Percentiles rank a stretch among this genome's conserved stretches.
phyloP scores from a whole-genome alignment of 345 rosid genomes.

The Sisymbrium altissimum region DNA sequence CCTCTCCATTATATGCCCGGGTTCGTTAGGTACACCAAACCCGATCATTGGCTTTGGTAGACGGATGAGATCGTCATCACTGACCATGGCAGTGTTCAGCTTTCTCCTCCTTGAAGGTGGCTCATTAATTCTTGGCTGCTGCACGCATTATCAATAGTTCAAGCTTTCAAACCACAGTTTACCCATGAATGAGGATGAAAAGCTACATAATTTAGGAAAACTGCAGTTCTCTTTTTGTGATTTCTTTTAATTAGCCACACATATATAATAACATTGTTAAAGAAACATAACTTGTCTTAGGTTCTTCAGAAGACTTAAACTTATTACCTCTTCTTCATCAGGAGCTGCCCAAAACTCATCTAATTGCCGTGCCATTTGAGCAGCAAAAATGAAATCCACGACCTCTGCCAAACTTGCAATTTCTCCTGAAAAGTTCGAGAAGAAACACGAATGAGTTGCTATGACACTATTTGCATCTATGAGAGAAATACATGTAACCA shows the following conservation, averaged over 20 bases:
- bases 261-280: neutral
- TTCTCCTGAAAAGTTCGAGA: conserved; percentile 1
- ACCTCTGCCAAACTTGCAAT: conserved; percentile 20
- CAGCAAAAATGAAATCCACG: conserved; percentile 31
- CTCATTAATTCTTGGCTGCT: conserved; percentile 7
- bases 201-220: neutral
- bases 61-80: neutral
- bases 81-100: neutral
- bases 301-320: neutral
- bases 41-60: conserved; percentile 35
- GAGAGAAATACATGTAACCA: neutral
- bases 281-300: neutral
- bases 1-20: neutral
- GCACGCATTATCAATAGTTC: neutral
- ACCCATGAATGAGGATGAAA: neutral
- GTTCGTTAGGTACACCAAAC: conserved; percentile 29
- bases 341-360: neutral
- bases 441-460: neutral
- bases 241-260: too few relatives aligned
- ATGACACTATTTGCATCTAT: neutral
- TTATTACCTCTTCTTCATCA: conserved; percentile 9
- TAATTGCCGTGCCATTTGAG: conserved; percentile 21
- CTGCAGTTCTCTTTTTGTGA: neutral
- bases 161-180: neutral
- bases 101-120: neutral